Conservation (phyloP, 2,329 filamentous ascomycete species). For the Ilyonectria destructans region DNA sequence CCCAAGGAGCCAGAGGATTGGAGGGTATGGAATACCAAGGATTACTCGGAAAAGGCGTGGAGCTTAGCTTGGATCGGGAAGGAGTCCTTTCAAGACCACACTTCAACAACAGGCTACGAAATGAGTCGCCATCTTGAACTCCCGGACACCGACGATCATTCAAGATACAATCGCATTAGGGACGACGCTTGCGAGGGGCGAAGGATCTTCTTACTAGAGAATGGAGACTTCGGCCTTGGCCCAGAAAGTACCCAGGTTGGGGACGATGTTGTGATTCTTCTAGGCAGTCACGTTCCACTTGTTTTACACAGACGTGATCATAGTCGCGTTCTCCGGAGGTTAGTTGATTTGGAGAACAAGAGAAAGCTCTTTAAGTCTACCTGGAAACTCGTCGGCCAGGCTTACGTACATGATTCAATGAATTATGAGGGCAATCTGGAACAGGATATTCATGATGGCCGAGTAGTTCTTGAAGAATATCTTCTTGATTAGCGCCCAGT, state of each 20-base stretch:
- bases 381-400: constrained; percentile 29
- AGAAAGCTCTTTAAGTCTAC: constrained; percentile 16
- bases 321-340: not conserved
- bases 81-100: not conserved
- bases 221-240: constrained; percentile 26
- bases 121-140: constrained; percentile 23
- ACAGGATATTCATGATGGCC: constrained; percentile 14
- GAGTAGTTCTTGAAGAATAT: constrained; percentile 22
- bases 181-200: constrained; percentile 31
- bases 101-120: constrained; percentile 19
- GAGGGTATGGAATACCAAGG: constrained; percentile 29
- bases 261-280: constrained; percentile 13
- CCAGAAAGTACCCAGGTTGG: constrained; percentile 22
- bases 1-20: constrained; percentile 16
- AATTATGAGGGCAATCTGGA: constrained; percentile 22
- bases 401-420: constrained; percentile 16
- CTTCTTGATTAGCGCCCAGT: constrained; percentile 15
- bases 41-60: constrained; percentile 29
- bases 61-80: not conserved
- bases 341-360: constrained; percentile 21
- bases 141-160: not conserved
- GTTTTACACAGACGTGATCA: constrained; percentile 13
- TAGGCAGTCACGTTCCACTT: constrained; percentile 17
- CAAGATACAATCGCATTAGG: constrained; percentile 19
- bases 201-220: constrained; percentile 27